A percentile compares a stretch with the other conserved stretches of the same genome.
Evolutionary conservation across 2,329 filamentous ascomycete genomes (phyloP).

Genomic region (Claviceps paspali): DNA sequence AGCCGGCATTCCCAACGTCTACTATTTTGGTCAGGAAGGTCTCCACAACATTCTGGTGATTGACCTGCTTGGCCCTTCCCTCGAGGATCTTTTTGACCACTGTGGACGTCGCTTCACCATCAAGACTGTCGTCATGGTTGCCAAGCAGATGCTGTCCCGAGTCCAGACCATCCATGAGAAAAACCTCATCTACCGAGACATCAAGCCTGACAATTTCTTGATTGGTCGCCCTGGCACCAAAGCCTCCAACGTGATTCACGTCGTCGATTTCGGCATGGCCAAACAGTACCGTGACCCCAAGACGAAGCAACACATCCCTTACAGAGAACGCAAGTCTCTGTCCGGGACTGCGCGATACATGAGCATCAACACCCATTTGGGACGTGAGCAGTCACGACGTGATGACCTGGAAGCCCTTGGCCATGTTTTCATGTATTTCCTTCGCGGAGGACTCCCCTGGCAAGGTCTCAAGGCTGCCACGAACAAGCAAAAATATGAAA

Average conservation of each 20-base stretch:
- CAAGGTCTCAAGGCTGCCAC: slow-evolving; percentile 59
- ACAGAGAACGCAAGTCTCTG: slow-evolving; percentile 89
- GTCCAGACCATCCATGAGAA: slow-evolving; percentile 99
- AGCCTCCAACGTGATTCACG: slow-evolving; percentile 93
- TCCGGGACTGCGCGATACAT: slow-evolving; percentile 96
- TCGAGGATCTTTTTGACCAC: slow-evolving; percentile 99
- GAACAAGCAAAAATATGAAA: slow-evolving; percentile 97
- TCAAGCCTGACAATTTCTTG: slow-evolving; percentile 99
- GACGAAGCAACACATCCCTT: slow-evolving; percentile 97
- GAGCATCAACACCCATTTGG: slow-evolving; percentile 98
- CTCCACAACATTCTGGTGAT: slow-evolving; percentile 99
- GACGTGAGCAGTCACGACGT: slow-evolving; percentile 85
- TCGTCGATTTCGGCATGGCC: slow-evolving; percentile 98
- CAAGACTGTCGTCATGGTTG: slow-evolving; percentile 92
- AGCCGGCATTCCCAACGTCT: slow-evolving; percentile 90
- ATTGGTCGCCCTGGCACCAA: slow-evolving; percentile 94
- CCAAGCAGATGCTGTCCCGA: slow-evolving; percentile 95
- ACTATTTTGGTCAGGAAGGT: slow-evolving; percentile 98
- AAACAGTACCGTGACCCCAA: slow-evolving; percentile 99
- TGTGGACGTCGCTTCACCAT: slow-evolving; percentile 99
- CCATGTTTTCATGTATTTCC: slow-evolving; percentile 62
- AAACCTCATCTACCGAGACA: slow-evolving; percentile 98
- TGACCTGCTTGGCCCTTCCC: slow-evolving; percentile 82
- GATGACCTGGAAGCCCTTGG: slow-evolving; percentile 86
- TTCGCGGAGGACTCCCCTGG: slow-evolving; percentile 57